These are phyloP conservation scores for Syncephalastrum racemosum DNA, from an alignment of 371 early-diverging fungal genomes.

Conservation along the genomic window DNA sequence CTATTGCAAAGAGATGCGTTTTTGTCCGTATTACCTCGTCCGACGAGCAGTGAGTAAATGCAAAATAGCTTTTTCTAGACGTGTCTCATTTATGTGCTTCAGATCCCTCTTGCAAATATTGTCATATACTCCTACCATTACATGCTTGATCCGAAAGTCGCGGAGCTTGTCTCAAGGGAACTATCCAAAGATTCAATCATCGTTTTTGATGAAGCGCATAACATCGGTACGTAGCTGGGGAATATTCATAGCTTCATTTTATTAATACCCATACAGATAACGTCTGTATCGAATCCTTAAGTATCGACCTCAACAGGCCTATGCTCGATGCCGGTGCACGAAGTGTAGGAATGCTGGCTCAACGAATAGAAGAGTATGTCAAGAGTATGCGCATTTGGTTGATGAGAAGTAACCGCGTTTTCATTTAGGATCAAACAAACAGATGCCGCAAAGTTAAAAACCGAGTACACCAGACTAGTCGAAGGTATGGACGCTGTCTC, in stretches of 20 bases:
- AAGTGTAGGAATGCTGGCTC: slow-evolving; percentile 71
- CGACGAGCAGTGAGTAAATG: slow-evolving; percentile 69
- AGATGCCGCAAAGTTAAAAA: slow-evolving; percentile 83
- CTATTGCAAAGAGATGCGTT: slow-evolving; percentile 68
- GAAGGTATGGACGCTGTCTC: slow-evolving; percentile 54
- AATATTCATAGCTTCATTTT: background rate
- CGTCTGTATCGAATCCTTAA: slow-evolving; percentile 98
- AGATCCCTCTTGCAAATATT: slow-evolving; percentile 94
- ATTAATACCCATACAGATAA: slow-evolving; percentile 63
- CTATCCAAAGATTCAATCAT: slow-evolving; percentile 95
- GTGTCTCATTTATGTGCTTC: background rate
- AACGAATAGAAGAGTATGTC: slow-evolving; percentile 70
- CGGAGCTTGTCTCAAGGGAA: slow-evolving; percentile 94
- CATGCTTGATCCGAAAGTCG: slow-evolving; percentile 99
- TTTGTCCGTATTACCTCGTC: slow-evolving; percentile 97
- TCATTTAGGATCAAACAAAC: slow-evolving; percentile 73
- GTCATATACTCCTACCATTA: slow-evolving; percentile 99
- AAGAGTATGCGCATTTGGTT: background rate
- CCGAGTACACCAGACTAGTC: slow-evolving; percentile 87
- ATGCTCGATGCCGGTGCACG: slow-evolving; percentile 89
- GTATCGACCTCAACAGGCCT: slow-evolving; percentile 90
- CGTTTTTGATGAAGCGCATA: slow-evolving; percentile 99
- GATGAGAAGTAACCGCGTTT: background rate
- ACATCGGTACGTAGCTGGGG: slow-evolving; percentile 80
- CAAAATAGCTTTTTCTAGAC: background rate